Evolutionary conservation across 495 filamentous ascomycete species (phyloP).

Genomic region (Trichoderma asperelloides): DNA sequence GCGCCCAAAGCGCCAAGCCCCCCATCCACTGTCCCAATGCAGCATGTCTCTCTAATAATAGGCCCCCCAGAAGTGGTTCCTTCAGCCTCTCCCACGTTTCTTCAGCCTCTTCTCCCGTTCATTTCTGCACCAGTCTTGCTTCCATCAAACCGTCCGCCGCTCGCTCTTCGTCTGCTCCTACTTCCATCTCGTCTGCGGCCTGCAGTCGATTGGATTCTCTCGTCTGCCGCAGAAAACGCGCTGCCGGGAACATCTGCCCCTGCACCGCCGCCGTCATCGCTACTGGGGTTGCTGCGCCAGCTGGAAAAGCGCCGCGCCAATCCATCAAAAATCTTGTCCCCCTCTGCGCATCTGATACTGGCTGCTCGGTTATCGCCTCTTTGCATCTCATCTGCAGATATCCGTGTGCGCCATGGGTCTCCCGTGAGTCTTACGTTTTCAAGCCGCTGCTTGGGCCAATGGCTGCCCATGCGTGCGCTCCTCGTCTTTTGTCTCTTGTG

Average conservation of each 20-base stretch:
- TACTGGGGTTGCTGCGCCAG: not conserved
- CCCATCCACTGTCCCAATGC: not conserved
- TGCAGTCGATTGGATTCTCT: not conserved
- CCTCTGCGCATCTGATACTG: too few relatives aligned
- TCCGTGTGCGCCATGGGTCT: slow-evolving; percentile 62
- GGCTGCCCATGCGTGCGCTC: not conserved
- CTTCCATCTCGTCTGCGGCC: not conserved
- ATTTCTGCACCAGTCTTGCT: not conserved
- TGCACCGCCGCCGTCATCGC: not conserved
- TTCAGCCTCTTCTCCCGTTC: not conserved
- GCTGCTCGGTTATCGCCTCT: not conserved
- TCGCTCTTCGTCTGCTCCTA: not conserved
- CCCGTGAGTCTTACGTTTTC: slow-evolving; percentile 51
- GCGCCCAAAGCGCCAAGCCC: not conserved
- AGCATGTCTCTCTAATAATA: not conserved
- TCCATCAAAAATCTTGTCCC: not conserved
- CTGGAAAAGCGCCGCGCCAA: not conserved
- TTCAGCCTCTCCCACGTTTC: not conserved
- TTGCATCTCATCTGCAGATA: not conserved
- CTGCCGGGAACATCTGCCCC: not conserved
- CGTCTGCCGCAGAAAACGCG: not conserved
- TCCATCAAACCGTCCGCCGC: slow-evolving; percentile 2
- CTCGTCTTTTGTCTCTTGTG: not conserved
- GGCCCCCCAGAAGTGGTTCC: not conserved
- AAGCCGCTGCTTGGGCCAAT: slow-evolving; percentile 10